Percentiles rank a stretch among this genome's conserved stretches.
phyloP scores from a whole-genome alignment of 495 filamentous ascomycete species.

The Aspergillus avenaceus region DNA sequence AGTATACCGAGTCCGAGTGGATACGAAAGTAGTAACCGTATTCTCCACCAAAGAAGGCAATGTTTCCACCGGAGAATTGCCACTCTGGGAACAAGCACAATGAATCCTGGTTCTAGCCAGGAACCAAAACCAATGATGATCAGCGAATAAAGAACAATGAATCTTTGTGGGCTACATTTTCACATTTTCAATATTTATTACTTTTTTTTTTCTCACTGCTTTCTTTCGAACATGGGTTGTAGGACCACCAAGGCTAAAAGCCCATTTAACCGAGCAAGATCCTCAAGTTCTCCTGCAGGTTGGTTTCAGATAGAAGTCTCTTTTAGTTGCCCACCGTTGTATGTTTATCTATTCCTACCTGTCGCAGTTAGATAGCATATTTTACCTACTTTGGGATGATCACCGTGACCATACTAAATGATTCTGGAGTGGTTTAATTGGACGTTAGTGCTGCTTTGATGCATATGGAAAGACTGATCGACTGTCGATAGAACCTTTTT shows the following conservation, averaged over 20 bases:
- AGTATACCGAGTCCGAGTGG: background rate
- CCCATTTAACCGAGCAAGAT: background rate
- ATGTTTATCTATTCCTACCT: no score
- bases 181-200: background rate
- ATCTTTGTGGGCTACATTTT: background rate
- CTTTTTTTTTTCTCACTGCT: background rate
- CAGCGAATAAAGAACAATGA: background rate
- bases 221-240: background rate
- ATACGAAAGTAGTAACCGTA: background rate
- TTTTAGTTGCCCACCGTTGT: background rate
- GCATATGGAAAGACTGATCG: background rate
- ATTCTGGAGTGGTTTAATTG: no score
- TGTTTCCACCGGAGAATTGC: slow-evolving; percentile 36
- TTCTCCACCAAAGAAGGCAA: slow-evolving; percentile 22
- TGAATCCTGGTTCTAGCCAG: background rate
- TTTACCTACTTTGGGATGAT: background rate
- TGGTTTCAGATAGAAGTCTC: background rate
- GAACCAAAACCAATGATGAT: background rate
- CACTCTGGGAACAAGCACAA: slow-evolving; percentile 11
- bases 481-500: background rate
- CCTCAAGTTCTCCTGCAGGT: background rate
- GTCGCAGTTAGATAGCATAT: no score
- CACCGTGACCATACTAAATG: background rate
- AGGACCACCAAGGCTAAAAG: background rate
- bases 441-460: no score